phyloP scores from a whole-genome alignment of 495 filamentous ascomycete genomes.

The Aspergillus avenaceus region DNA sequence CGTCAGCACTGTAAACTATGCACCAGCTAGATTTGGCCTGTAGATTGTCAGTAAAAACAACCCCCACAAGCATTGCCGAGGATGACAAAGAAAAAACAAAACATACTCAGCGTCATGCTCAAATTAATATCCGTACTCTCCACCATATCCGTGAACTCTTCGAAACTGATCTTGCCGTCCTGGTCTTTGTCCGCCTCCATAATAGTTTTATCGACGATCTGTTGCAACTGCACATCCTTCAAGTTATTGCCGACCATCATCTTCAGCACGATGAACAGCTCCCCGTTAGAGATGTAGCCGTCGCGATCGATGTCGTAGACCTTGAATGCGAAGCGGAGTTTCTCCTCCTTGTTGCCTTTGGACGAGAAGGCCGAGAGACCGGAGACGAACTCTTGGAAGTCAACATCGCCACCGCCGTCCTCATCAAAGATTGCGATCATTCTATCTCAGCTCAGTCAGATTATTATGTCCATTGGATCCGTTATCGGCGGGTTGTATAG shows the following conservation, averaged over 20 bases:
- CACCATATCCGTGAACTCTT: conserved; percentile 98
- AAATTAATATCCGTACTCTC: conserved; percentile 95
- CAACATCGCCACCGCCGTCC: conserved; percentile 95
- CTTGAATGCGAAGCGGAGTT: conserved; percentile 96
- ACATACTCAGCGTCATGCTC: conserved; percentile 95
- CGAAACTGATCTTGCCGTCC: conserved; percentile 98
- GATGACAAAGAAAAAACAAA: background rate
- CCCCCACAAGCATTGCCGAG: background rate
- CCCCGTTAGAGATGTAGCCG: conserved; percentile 97
- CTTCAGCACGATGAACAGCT: conserved; percentile 98
- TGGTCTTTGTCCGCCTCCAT: conserved; percentile 97
- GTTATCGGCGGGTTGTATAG: background rate
- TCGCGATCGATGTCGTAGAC: conserved; percentile 99
- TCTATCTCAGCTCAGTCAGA: conserved; percentile 34
- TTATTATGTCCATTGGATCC: background rate
- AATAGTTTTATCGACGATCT: conserved; percentile 96
- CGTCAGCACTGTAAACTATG: background rate
- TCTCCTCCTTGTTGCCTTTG: conserved; percentile 99
- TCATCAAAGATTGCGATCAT: conserved; percentile 99
- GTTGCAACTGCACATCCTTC: conserved; percentile 98
- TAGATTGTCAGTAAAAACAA: conserved; percentile 14
- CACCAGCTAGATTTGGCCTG: conserved; percentile 32
- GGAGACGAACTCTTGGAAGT: conserved; percentile 98
- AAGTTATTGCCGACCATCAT: conserved; percentile 99
- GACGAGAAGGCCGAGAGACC: conserved; percentile 91